These are phyloP conservation scores for Cornus suecica DNA, from an alignment of 148 eudicot species.

Conservation along the genomic window DNA sequence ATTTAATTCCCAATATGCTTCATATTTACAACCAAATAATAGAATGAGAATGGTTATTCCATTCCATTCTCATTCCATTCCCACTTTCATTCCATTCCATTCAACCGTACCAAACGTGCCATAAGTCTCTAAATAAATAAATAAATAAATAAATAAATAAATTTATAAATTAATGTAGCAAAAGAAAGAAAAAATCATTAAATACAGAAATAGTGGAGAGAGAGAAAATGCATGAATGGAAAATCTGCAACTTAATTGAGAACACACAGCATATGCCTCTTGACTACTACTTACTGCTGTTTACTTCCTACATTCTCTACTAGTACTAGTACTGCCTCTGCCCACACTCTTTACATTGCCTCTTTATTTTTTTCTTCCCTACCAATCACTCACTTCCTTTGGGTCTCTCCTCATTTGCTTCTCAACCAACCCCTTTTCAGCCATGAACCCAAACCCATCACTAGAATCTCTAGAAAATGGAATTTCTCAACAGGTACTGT, in stretches of 20 bases:
- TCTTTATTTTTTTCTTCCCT: neutral
- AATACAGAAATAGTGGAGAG: neutral
- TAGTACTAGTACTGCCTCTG: too few species aligned
- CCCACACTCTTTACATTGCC: neutral
- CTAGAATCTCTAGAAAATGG: constrained; percentile 25
- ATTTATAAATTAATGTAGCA: too few species aligned
- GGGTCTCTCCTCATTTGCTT: neutral
- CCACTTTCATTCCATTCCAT: too few species aligned
- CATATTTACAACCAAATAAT: too few species aligned
- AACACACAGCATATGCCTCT: constrained; percentile 10
- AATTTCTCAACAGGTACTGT: constrained; percentile 18
- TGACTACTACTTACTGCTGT: neutral
- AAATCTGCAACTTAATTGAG: constrained; percentile 21
- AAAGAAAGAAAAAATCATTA: too few species aligned
- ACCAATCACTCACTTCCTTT: constrained; percentile 1
- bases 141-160: too few species aligned
- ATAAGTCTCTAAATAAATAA: too few species aligned
- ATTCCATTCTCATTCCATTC: too few species aligned
- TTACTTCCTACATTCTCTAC: constrained; percentile 20
- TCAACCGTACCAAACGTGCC: too few species aligned
- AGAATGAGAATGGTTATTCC: too few species aligned
- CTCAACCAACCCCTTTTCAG: neutral
- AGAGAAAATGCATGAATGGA: constrained; percentile 18
- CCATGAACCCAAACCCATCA: constrained; percentile 15
- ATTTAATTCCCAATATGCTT: too few species aligned